phyloP scores from a whole-genome alignment of 345 rosid genomes.

The Eucalyptus lansdowneana region DNA sequence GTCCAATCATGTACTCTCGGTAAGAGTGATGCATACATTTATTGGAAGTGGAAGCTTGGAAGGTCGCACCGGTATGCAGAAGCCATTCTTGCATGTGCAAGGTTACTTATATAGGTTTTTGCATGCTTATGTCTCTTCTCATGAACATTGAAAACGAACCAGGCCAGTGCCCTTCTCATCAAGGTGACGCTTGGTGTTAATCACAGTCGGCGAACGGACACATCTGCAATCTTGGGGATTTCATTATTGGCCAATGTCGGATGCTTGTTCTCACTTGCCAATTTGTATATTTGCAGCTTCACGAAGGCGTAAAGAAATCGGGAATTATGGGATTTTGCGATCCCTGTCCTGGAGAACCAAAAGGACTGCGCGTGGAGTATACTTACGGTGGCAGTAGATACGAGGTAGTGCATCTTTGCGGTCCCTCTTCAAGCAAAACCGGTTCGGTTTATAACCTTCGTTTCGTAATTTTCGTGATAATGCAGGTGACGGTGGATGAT shows the following conservation, averaged over 20 bases:
- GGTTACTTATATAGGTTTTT: neutral
- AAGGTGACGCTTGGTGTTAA: neutral
- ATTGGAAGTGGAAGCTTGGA: neutral
- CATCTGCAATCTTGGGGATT: neutral
- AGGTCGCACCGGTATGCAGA: neutral
- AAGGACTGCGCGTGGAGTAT: constrained; percentile 60
- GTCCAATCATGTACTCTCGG: neutral
- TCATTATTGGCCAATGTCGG: neutral
- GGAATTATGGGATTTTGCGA: constrained; percentile 98
- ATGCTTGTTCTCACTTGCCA: neutral
- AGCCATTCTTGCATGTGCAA: neutral
- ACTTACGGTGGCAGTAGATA: constrained; percentile 35
- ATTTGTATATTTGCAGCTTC: constrained; percentile 38
- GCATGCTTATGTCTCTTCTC: neutral
- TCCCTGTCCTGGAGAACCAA: constrained; percentile 86
- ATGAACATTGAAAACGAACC: neutral
- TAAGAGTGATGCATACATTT: neutral
- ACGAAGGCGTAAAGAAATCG: constrained; percentile 81
- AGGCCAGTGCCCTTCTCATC: neutral
- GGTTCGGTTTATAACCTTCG: neutral
- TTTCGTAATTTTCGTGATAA: neutral
- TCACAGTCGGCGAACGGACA: neutral
- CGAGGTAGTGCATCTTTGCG: constrained; percentile 13
- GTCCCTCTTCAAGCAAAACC: neutral
- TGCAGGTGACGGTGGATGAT: constrained; percentile 59